Percentiles rank a stretch among this genome's conserved stretches.
These are phyloP conservation scores for Ballota nigra DNA, from an alignment of 257 asterid species.

Conservation along the genomic window DNA sequence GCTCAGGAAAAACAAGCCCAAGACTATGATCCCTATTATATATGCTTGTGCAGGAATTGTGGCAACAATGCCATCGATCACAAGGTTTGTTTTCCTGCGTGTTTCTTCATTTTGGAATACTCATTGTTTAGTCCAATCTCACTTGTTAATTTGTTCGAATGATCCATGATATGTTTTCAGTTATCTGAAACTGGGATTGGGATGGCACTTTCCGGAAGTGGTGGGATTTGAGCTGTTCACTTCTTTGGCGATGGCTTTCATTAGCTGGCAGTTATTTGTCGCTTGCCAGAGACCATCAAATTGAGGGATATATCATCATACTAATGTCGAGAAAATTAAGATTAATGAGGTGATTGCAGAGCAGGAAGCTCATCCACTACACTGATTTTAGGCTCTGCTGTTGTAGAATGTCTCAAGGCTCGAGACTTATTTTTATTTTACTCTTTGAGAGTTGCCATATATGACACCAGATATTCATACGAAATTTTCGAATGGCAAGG, in stretches of 20 bases:
- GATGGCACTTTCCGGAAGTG: constrained; percentile 84
- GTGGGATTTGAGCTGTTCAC: constrained; percentile 86
- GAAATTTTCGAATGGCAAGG: not conserved
- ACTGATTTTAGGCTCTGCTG: constrained; percentile 19
- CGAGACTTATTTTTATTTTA: not conserved
- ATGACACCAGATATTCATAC: not conserved
- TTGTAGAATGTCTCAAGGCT: constrained; percentile 19
- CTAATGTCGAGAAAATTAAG: not conserved
- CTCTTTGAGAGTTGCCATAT: not conserved
- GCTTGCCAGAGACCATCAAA: constrained; percentile 89
- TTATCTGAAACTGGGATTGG: constrained; percentile 75
- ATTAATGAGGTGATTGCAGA: not conserved
- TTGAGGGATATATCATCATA: constrained; percentile 23
- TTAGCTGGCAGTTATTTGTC: constrained; percentile 89
- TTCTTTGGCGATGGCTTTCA: constrained; percentile 83
- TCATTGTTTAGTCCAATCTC: not conserved
- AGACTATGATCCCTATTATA: constrained; percentile 86
- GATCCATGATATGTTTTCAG: constrained; percentile 39
- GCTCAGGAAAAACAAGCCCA: constrained; percentile 95
- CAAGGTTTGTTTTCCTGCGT: constrained; percentile 38
- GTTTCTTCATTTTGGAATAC: not conserved
- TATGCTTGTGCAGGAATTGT: constrained; percentile 82
- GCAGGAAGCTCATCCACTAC: not conserved
- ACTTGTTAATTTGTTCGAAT: not conserved
- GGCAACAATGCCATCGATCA: constrained; percentile 95